Conservation (phyloP, 768 basidiomycete species). For the Kwoniella botswanensis region DNA sequence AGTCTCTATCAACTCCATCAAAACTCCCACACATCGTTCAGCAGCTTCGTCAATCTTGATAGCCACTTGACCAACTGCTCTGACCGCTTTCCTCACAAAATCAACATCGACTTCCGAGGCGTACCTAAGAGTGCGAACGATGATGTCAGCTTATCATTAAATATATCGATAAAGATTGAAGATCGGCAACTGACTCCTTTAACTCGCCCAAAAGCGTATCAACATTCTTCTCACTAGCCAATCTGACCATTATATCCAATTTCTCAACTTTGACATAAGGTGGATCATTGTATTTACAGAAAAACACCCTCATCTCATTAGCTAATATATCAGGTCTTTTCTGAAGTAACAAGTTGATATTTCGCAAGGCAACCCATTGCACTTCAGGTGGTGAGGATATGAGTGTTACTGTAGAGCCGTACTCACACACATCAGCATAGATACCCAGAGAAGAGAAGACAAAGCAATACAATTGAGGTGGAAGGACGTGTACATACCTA, state of each 20-base stretch:
- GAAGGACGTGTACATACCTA: slow-evolving; percentile 55
- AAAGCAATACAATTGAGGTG: too few species aligned
- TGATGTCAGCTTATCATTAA: too few species aligned
- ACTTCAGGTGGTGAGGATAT: slow-evolving; percentile 96
- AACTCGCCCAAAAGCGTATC: slow-evolving; percentile 93
- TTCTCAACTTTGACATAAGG: slow-evolving; percentile 99
- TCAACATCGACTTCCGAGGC: slow-evolving; percentile 98
- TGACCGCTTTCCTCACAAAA: slow-evolving; percentile 92
- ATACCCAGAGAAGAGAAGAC: not conserved
- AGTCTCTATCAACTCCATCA: slow-evolving; percentile 89
- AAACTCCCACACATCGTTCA: slow-evolving; percentile 90
- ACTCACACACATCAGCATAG: not conserved
- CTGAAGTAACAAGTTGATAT: slow-evolving; percentile 94
- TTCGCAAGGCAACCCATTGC: slow-evolving; percentile 96
- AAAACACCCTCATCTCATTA: slow-evolving; percentile 98
- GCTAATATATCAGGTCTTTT: slow-evolving; percentile 86
- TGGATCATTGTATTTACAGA: slow-evolving; percentile 99
- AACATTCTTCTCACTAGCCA: slow-evolving; percentile 88
- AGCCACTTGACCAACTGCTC: slow-evolving; percentile 94
- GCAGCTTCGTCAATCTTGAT: slow-evolving; percentile 92
- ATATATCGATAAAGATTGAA: too few species aligned
- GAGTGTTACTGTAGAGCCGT: slow-evolving; percentile 70
- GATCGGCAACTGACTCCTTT: slow-evolving; percentile 74
- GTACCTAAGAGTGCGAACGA: slow-evolving; percentile 65
- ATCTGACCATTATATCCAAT: slow-evolving; percentile 94